Conservation (phyloP, 345 rosid species). For the Crucihimalaya himalaica region DNA sequence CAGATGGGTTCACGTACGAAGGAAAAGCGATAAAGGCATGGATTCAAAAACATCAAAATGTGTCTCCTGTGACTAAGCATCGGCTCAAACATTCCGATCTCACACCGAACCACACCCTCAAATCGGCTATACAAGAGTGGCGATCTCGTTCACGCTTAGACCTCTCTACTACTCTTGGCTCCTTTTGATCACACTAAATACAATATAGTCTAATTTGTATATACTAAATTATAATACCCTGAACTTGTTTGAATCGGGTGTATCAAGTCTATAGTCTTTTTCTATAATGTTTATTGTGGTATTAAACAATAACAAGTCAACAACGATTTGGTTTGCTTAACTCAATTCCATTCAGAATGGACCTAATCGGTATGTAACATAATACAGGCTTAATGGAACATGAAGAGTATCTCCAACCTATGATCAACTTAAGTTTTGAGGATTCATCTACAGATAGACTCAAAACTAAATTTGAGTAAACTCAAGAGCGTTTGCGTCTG, state of each 20-base stretch:
- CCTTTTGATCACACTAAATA: conserved; percentile 12
- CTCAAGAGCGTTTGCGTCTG: conserved; percentile 93
- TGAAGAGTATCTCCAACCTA: conserved; percentile 17
- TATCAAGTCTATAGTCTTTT: not conserved
- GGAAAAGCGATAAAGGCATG: conserved; percentile 70
- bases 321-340: not conserved
- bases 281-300: not conserved
- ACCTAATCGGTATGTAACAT: not conserved
- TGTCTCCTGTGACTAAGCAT: conserved; percentile 77
- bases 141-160: conserved; percentile 49
- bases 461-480: conserved; percentile 70
- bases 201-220: conserved; percentile 25
- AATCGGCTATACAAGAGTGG: conserved; percentile 79
- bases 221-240: conserved; percentile 24
- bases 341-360: not conserved
- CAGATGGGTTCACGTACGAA: conserved; percentile 89
- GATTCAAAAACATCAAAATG: conserved; percentile 56
- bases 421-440: not conserved
- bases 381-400: not conserved
- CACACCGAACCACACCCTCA: conserved; percentile 65
- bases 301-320: not conserved
- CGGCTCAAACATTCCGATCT: conserved; percentile 50
- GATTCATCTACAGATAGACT: conserved; percentile 22
- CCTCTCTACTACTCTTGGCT: conserved; percentile 40
- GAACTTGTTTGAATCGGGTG: conserved; percentile 36